phyloP scores from a whole-genome alignment of 2,329 filamentous ascomycete genomes.

The Sclerotinia subarctica region DNA sequence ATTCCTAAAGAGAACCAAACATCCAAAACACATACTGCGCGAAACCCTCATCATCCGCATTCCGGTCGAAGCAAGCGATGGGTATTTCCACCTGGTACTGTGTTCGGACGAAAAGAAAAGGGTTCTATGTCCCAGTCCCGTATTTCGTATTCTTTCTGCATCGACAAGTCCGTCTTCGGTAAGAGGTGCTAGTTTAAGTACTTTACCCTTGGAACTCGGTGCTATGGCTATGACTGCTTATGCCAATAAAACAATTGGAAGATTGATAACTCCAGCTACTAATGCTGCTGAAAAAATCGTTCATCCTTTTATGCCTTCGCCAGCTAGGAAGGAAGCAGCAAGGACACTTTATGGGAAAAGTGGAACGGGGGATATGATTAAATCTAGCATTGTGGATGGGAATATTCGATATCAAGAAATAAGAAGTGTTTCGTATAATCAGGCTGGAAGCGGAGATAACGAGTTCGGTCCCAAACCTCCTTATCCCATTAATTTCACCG shows the following conservation, averaged over 20 bases:
- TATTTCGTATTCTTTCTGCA: slow-evolving; percentile 66
- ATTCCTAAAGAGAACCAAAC: slow-evolving; percentile 54
- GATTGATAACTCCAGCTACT: slow-evolving; percentile 44
- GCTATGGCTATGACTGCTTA: slow-evolving; percentile 51
- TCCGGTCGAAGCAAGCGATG: slow-evolving; percentile 60
- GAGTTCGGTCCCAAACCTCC: slow-evolving; percentile 52
- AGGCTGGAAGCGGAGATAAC: slow-evolving; percentile 37
- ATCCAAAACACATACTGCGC: slow-evolving; percentile 50
- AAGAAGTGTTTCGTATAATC: slow-evolving; percentile 41
- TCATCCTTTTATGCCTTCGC: slow-evolving; percentile 36
- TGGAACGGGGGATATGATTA: slow-evolving; percentile 29
- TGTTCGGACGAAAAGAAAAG: slow-evolving; percentile 55
- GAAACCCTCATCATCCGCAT: slow-evolving; percentile 65
- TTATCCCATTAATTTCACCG: slow-evolving; percentile 53
- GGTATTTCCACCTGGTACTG: slow-evolving; percentile 66
- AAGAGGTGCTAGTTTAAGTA: slow-evolving; percentile 61
- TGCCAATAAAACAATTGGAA: slow-evolving; percentile 43
- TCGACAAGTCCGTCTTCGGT: slow-evolving; percentile 59
- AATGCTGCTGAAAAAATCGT: slow-evolving; percentile 45
- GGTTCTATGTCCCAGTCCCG: slow-evolving; percentile 61
- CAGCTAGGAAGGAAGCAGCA: slow-evolving; percentile 37
- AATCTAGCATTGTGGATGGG: slow-evolving; percentile 37
- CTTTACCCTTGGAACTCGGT: slow-evolving; percentile 64
- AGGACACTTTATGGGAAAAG: slow-evolving; percentile 38
- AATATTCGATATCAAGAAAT: slow-evolving; percentile 41